Evolutionary conservation across 192 early-diverging fungal genomes (phyloP), one percentile per base, ranked within the genome.

Genomic region (Gonapodya sp.): DNA sequence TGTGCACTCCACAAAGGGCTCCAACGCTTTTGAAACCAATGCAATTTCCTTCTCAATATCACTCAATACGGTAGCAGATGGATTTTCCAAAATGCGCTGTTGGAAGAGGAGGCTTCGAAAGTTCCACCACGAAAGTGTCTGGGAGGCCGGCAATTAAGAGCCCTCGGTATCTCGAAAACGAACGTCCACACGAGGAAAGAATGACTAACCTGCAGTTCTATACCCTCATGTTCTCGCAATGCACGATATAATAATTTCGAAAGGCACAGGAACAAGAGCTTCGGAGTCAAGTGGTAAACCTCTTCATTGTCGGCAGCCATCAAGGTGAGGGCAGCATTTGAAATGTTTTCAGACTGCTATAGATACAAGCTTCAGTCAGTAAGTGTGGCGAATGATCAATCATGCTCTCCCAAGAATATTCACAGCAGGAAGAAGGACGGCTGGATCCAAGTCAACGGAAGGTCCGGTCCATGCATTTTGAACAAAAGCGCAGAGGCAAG

Each of bases 401-500:
- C 32, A 35, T 34, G 31, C n/a, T n/a, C n/a, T n/a, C n/a, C n/a
- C n/a, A n/a, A n/a, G n/a, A n/a, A n/a, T n/a, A n/a, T n/a, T n/a
- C n/a, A n/a, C n/a, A n/a, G 82, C 86, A 8, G 92, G 92, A 8
- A 98, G 81, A 14, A 95, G 73, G 8, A 87, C 82, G 18, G 85
- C 83, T 0, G 91, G 83, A 79, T 93, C 89, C 2, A 93, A 83
- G 8, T 84, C 83, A 14, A 96, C 73, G 1, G 86, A 82, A 1
- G 96, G 96, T 1, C 96, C 96, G 0, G 96, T 98, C 94, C 94
- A 97, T 79, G 89, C 91, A 35, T 88, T 86, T 86, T 98, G 96
- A 30, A 96, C 81, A 87, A 98, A 98, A 30, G 89, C 86, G 35
- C 92, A 91, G n/a, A 98, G 86, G 35, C 88, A 88, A 33, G 75